Evolutionary conservation across 345 rosid species (phyloP), one percentile per base, ranked within the genome.

Genomic region (Lepidium sativum): DNA sequence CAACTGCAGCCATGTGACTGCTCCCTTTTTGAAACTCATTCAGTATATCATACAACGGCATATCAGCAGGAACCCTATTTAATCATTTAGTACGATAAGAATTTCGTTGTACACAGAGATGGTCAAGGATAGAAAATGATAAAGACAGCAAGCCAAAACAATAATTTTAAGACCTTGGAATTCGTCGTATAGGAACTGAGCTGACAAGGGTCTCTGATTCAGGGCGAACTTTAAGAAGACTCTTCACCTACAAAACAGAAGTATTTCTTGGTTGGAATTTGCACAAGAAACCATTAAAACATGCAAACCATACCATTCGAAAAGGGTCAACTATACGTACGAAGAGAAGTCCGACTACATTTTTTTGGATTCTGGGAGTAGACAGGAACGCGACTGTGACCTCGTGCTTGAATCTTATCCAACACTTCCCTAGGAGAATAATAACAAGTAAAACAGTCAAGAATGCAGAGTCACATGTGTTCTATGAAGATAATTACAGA

Each of bases 1-100:
- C 99, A 69, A 94, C 96, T 67, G 99, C 99, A 20, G 99, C 99
- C 99, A 94, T 94, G 71, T 94, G 99, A 78, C 99, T 94, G 80
- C 99, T 94, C 11, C 99, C 99, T 78, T 94, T 90, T 73, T 94
- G 99, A 77, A 94, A 94, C 79, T 94, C 99, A 17, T 94, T 94
- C 60, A 94, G 76, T 62, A 94, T 94, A 76, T 90, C 99, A 61
- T 94, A 94, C 35, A 94, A 55, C 38, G 99, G 99, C 97, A 94
- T 94, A 80, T 94, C 89, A 55, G 88, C 83, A 3, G 99, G 99
- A 67, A 94, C 99, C 80, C 99, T 94, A 83, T 57, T 48, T 21
- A 71, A 40, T 51, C 39, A 71, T 47, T 38, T n/a, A 39, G 14
- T 65, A 40, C 12, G 14, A 12, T 12, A 20, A 21, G 31, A 63